Evolutionary conservation across 31 red algal genomes (phyloP).

Genomic region (Odonthalia washingtoniensis): DNA sequence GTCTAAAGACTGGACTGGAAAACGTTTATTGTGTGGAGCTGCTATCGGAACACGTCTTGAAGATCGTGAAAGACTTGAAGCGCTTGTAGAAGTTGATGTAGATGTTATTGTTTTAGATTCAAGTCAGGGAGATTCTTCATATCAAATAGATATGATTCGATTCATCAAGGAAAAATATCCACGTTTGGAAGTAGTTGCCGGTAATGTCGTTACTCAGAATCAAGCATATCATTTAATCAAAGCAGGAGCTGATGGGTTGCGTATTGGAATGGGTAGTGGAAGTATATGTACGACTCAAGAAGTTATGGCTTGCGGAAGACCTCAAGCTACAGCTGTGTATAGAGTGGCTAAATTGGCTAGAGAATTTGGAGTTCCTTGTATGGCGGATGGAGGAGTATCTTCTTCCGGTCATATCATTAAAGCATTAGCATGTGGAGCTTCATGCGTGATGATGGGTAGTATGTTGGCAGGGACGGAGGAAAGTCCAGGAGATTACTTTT

Average conservation of each 20-base stretch:
- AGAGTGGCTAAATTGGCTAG: conserved; percentile 71
- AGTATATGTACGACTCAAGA: conserved; percentile 98
- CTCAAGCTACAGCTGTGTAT: conserved; percentile 95
- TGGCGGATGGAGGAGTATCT: conserved; percentile 96
- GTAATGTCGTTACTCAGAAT: conserved; percentile 97
- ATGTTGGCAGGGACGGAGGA: conserved; percentile 99
- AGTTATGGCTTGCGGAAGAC: conserved; percentile 95
- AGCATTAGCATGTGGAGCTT: conserved; percentile 87
- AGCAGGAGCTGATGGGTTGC: conserved; percentile 91
- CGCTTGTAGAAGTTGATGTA: conserved; percentile 91
- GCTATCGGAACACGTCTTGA: conserved; percentile 90
- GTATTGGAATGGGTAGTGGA: conserved; percentile 97
- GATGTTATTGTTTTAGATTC: conserved; percentile 98
- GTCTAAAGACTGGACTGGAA: conserved; percentile 81
- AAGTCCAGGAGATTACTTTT: conserved; percentile 93
- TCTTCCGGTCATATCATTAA: conserved; percentile 98
- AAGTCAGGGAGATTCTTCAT: conserved; percentile 95
- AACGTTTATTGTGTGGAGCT: conserved; percentile 90
- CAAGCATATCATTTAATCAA: conserved; percentile 93
- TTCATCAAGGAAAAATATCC: conserved; percentile 95
- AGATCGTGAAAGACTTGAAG: conserved; percentile 88
- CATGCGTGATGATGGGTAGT: conserved; percentile 94
- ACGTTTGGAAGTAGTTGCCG: conserved; percentile 88
- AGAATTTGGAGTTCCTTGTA: conserved; percentile 86
- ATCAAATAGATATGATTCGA: conserved; percentile 85